These are phyloP conservation scores for Tardiomyces depauwii DNA, from an alignment of 1,139 yeast genomes.

Conservation along the genomic window DNA sequence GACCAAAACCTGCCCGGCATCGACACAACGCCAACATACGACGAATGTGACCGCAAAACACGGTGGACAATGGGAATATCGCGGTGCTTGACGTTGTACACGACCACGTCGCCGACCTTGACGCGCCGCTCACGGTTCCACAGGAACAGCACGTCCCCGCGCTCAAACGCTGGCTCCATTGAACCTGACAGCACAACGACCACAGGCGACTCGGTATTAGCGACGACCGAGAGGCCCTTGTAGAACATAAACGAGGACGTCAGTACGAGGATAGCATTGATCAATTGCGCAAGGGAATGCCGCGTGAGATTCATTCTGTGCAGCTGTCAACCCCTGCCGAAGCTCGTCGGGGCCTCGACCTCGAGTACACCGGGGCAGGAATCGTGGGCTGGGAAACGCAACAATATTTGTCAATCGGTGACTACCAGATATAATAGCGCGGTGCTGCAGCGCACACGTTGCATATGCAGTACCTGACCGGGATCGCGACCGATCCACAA, in stretches of 20 bases:
- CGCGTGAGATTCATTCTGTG: constrained; percentile 9
- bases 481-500: too few species aligned
- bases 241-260: constrained; percentile 88
- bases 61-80: constrained; percentile 93
- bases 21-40: too few species aligned
- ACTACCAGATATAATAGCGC: too few species aligned
- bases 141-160: constrained; percentile 86
- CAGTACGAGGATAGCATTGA: constrained; percentile 66
- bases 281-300: constrained; percentile 37
- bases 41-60: constrained; percentile 67
- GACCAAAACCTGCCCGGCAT: too few species aligned
- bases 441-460: too few species aligned
- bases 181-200: constrained; percentile 97
- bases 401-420: too few species aligned
- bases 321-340: too few species aligned
- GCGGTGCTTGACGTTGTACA: constrained; percentile 75
- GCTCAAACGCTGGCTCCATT: constrained; percentile 98
- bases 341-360: too few species aligned
- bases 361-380: too few species aligned
- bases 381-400: too few species aligned
- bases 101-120: constrained; percentile 90
- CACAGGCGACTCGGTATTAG: constrained; percentile 85
- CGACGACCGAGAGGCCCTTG: constrained; percentile 67
- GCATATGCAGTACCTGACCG: too few species aligned
- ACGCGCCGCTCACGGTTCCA: constrained; percentile 71